Evolutionary conservation across 345 rosid species (phyloP), one percentile per base, ranked within the genome.

Genomic region (Arabidopsis suecica): DNA sequence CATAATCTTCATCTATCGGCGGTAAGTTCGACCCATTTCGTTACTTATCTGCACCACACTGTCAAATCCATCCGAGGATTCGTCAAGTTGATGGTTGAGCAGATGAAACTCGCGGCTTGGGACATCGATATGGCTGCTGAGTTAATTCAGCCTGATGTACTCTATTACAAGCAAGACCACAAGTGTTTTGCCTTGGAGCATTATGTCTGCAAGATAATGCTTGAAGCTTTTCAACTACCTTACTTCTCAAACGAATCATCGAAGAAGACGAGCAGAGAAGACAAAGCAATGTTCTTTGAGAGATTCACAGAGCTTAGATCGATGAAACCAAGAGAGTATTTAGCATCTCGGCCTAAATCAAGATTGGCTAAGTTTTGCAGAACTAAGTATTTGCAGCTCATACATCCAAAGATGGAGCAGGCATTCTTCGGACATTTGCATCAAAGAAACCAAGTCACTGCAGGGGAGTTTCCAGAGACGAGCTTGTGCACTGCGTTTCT

Each of bases 351-450:
- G n/a, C 87, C 97, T 1, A 85, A 72, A 70, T 92, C 99, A 22
- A 77, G 85, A 33, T 90, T 95, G 4, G 84, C 86, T 0, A 86
- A 79, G 33, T 95, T 90, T 40, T 89, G 95, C 66, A 75, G 79
- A 2, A 68, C 56, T 18, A 92, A 88, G 88, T 95, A 95, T 82
- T 53, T 88, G 79, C 82, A 85, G 74, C 81, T 95, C 18, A 51
- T 95, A 10, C 97, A 89, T 73, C 91, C 97, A 9, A 81, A 83
- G 71, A 90, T 92, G 97, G 99, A 95, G 71, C 45, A 80, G 2
- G 85, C 92, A 0, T 89, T 90, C 65, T 87, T 85, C 20, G 93
- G 97, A 59, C 82, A 88, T 78, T 53, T 82, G n/a, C 82, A 67
- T 42, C 74, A 74, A 2, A 80, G 99, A 63, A 83, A 80, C 79